Conservation (phyloP, 176 grass and related monocot genomes). For the Aegilops umbellulata region DNA sequence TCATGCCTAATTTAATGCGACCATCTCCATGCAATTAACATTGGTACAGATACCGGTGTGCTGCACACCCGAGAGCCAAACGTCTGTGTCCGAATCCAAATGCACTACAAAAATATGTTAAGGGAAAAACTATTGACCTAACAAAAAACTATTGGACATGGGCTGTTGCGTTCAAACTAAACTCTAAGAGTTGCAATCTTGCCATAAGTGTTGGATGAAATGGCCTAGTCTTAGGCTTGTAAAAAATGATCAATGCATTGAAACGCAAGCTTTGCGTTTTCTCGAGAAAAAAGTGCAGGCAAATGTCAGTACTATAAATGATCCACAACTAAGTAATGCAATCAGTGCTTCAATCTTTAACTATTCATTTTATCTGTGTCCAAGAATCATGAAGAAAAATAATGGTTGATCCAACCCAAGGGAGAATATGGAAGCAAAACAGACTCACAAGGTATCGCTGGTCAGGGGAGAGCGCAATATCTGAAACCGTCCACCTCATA, state of each 20-base stretch:
- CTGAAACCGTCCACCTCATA: constrained; percentile 83
- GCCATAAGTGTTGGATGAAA: background rate
- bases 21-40: too few relatives aligned
- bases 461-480: constrained; percentile 80
- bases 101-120: background rate
- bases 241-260: too few relatives aligned
- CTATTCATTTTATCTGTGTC: background rate
- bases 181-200: background rate
- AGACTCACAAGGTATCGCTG: constrained; percentile 66
- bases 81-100: background rate
- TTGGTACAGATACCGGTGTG: too few relatives aligned
- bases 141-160: background rate
- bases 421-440: background rate
- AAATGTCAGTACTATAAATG: background rate
- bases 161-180: background rate
- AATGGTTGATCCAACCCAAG: constrained; percentile 4
- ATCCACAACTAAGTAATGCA: background rate
- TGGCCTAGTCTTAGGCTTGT: background rate
- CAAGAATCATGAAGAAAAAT: background rate
- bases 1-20: too few relatives aligned
- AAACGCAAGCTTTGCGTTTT: background rate
- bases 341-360: background rate
- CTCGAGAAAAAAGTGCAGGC: too few relatives aligned
- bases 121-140: background rate
- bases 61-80: too few relatives aligned